A percentile compares a stretch with the other conserved stretches of the same genome.
Evolutionary conservation across 1,284 basidiomycete species (phyloP).

Genomic region (Tranzscheliella williamsii): DNA sequence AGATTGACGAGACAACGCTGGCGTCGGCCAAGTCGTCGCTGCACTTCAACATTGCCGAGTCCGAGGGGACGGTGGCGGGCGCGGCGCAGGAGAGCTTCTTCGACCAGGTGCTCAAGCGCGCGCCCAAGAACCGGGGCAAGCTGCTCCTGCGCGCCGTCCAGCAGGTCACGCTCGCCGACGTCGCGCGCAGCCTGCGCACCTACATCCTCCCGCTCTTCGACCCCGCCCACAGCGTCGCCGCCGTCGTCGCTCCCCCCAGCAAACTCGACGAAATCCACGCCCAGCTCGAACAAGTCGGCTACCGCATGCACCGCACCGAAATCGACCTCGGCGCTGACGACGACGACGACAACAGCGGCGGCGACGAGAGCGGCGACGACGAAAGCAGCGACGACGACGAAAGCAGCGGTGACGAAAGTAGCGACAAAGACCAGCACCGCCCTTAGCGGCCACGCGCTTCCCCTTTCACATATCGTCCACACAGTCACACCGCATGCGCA

Average conservation of each 20-base stretch:
- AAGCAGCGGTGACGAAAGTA: no score
- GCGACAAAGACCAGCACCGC: no score
- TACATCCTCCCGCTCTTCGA: slow-evolving; percentile 88
- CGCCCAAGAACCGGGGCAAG: slow-evolving; percentile 49
- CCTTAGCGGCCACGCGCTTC: no score
- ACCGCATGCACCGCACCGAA: slow-evolving; percentile 74
- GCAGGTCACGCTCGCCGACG: slow-evolving; percentile 75
- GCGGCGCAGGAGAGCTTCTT: slow-evolving; percentile 68
- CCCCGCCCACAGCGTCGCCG: slow-evolving; percentile 74
- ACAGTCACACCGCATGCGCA: no score
- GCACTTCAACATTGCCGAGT: slow-evolving; percentile 78
- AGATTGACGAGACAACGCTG: slow-evolving; percentile 78
- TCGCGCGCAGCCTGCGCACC: slow-evolving; percentile 71
- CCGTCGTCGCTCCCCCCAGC: slow-evolving; percentile 79
- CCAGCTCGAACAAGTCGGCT: slow-evolving; percentile 73
- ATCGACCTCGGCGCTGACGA: slow-evolving; percentile 68
- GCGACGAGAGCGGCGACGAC: slow-evolving; percentile 5
- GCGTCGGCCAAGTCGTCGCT: slow-evolving; percentile 91
- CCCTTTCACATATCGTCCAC: no score
- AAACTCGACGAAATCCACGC: slow-evolving; percentile 76
- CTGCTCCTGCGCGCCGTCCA: slow-evolving; percentile 59
- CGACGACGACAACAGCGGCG: slow-evolving; percentile 2
- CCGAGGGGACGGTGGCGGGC: slow-evolving; percentile 78
- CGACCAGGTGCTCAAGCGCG: slow-evolving; percentile 40
- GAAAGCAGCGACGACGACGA: slow-evolving; percentile 9